These are phyloP conservation scores for Yamadazyma sp. DNA, from an alignment of 1,139 yeast species.

Conservation along the genomic window DNA sequence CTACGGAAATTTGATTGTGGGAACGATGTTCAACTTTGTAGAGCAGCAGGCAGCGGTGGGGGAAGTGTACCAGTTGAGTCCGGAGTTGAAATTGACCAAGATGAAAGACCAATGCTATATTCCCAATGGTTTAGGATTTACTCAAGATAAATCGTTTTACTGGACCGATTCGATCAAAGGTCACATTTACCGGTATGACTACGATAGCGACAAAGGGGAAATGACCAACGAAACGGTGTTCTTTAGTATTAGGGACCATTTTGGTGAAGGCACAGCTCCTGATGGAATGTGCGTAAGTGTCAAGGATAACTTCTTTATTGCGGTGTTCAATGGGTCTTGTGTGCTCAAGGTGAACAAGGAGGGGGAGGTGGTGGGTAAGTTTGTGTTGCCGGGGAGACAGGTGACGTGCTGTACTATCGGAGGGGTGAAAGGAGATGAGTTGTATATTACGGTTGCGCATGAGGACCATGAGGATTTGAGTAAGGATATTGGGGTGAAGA, in stretches of 20 bases:
- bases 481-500: slow-evolving; percentile 28
- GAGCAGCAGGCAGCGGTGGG: slow-evolving; percentile 34
- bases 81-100: slow-evolving; percentile 29
- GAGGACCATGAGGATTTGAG: slow-evolving; percentile 39
- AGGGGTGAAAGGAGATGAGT: slow-evolving; percentile 55
- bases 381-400: slow-evolving; percentile 59
- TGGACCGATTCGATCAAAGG: slow-evolving; percentile 72
- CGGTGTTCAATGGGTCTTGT: slow-evolving; percentile 62
- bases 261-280: slow-evolving; percentile 53
- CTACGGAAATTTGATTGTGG: slow-evolving; percentile 68
- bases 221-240: slow-evolving; percentile 43
- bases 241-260: slow-evolving; percentile 37
- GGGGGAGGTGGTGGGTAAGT: slow-evolving; percentile 55
- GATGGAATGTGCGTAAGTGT: slow-evolving; percentile 75
- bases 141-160: slow-evolving; percentile 50
- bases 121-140: slow-evolving; percentile 83
- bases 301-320: slow-evolving; percentile 64
- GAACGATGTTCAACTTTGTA: slow-evolving; percentile 65
- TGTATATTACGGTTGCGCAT: slow-evolving; percentile 71
- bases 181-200: slow-evolving; percentile 63
- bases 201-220: slow-evolving; percentile 45
- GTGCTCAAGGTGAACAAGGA: slow-evolving; percentile 52
- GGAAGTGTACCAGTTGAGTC: slow-evolving; percentile 38
- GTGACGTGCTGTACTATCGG: slow-evolving; percentile 74
- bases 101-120: slow-evolving; percentile 44